phyloP scores from a whole-genome alignment of 129 eudicot genomes.

The Pulicaria dysenterica region DNA sequence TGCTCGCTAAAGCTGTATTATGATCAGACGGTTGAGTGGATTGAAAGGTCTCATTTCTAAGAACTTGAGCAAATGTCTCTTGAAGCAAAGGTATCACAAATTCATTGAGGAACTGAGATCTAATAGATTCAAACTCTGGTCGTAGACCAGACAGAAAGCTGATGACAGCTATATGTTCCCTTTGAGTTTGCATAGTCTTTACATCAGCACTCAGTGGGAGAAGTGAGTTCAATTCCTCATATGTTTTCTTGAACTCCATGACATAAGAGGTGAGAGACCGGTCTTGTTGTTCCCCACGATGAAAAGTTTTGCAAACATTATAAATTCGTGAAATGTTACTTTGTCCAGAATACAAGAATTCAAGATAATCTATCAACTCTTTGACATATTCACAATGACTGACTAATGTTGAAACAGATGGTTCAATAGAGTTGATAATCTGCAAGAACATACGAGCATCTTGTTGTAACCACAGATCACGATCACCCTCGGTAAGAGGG shows the following conservation, averaged over 20 bases:
- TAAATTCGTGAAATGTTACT: too few species aligned
- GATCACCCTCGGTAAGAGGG: neutral
- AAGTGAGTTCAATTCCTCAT: neutral
- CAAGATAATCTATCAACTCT: too few species aligned
- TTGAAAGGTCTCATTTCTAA: neutral
- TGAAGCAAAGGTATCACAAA: neutral
- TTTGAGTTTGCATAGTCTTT: neutral
- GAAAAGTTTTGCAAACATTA: too few species aligned
- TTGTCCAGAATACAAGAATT: neutral
- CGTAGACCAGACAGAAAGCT: neutral
- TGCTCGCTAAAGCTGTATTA: too few species aligned
- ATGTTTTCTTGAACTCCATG: neutral
- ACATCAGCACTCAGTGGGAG: neutral
- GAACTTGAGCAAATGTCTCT: neutral
- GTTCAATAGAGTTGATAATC: neutral
- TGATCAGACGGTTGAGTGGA: too few species aligned
- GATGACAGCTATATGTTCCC: neutral
- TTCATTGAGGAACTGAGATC: too few species aligned
- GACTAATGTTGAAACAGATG: neutral
- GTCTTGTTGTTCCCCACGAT: too few species aligned
- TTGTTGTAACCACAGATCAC: neutral
- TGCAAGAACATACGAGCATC: neutral
- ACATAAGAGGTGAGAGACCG: neutral
- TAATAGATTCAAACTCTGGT: neutral
- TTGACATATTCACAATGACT: neutral